These are phyloP conservation scores for Eimeria sp. DNA, from an alignment of 169 alveolate species.

Conservation along the genomic window DNA sequence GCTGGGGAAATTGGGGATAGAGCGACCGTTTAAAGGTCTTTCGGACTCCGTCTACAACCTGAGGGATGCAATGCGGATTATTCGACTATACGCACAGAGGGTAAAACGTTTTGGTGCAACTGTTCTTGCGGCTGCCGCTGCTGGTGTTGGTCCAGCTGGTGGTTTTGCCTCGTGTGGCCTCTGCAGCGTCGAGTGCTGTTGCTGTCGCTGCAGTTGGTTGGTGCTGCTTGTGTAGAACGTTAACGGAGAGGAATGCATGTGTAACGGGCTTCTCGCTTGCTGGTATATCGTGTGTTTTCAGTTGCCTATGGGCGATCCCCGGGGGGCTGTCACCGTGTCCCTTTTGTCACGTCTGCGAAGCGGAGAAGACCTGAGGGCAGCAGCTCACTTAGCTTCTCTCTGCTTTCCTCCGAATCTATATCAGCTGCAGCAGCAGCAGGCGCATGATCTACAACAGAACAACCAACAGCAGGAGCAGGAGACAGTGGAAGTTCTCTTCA, in stretches of 20 bases:
- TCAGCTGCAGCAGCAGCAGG: slow-evolving; percentile 35
- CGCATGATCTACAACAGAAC: background rate
- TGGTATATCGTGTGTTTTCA: background rate
- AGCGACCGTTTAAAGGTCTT: slow-evolving; percentile 43
- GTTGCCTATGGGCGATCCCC: slow-evolving; percentile 73
- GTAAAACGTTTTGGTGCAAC: slow-evolving; percentile 66
- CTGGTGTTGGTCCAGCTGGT: background rate
- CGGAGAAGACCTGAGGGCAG: slow-evolving; percentile 13
- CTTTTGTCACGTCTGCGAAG: slow-evolving; percentile 75
- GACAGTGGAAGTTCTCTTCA: background rate
- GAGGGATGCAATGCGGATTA: slow-evolving; percentile 84
- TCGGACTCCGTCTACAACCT: slow-evolving; percentile 85
- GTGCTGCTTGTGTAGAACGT: too few relatives aligned
- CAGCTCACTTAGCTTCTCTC: slow-evolving; percentile 2
- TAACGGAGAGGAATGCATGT: too few relatives aligned
- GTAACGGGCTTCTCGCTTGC: too few relatives aligned
- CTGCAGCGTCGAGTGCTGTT: background rate
- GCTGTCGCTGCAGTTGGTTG: background rate
- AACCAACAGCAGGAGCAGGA: slow-evolving; percentile 25
- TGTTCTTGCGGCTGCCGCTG: background rate
- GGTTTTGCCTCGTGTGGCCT: background rate
- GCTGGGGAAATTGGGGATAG: background rate
- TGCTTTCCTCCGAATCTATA: slow-evolving; percentile 42
- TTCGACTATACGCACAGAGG: slow-evolving; percentile 75
- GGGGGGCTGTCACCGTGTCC: slow-evolving; percentile 50